Evolutionary conservation across 371 early-diverging fungal genomes (phyloP), one percentile per base, ranked within the genome.

Genomic region (Mucor piriformis): DNA sequence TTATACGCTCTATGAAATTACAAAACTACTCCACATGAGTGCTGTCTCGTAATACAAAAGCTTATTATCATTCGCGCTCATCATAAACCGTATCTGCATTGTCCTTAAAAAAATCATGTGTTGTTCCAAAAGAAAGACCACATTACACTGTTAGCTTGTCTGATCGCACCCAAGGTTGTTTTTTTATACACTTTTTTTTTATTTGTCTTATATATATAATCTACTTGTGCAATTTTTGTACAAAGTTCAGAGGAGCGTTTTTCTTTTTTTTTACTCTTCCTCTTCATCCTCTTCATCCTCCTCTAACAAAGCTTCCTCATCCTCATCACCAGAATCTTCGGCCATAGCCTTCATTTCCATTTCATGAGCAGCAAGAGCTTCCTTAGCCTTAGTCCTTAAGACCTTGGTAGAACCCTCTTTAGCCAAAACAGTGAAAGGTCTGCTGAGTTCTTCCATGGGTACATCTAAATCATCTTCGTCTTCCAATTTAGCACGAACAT

Each of bases 361-460:
- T 37, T 64, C 71, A 23, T 73, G 73, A 0, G 59, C 64, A 21
- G 67, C 60, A 7, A 69, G 57, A 2, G 75, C 76, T 29, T 74
- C 80, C 46, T 86, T 83, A 53, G 79, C 81, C 44, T 77, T 82
- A 37, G 70, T 83, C 53, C 87, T 66, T 48, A 81, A 74, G 25
- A 82, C 66, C 42, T 79, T 79, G 59, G 84, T 88, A 16, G 67
- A 59, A 5, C 78, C 75, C 21, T 76, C 69, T 44, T 74, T 79
- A 55, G 91, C 61, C 25, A 87, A 69, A 23, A 84, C 81, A 47
- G 79, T 76, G 57, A 92, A 80, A 10, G 93, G 92, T 57, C 81
- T 78, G 16, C 89, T 73, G 8, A 94, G 69, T 50, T 65, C 67
- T 2, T 84, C 87, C 23, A 88, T 75, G 8, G 90, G 86, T 5